Conservation (phyloP, 1,284 basidiomycete genomes). For the Sanghuangporus sanghuang region DNA sequence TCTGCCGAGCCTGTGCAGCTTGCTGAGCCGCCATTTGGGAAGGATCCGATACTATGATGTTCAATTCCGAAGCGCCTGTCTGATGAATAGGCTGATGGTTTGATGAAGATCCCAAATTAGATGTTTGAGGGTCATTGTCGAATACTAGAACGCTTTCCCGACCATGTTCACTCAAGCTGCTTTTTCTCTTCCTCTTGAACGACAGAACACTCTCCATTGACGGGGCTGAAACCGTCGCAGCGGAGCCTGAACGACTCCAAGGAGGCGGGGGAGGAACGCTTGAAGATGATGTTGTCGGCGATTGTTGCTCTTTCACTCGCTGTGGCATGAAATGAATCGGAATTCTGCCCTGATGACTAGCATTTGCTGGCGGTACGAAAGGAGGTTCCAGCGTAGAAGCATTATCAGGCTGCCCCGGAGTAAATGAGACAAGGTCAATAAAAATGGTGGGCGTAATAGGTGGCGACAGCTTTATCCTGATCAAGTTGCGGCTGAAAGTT, state of each 20-base stretch:
- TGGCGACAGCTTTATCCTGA: constrained; percentile 58
- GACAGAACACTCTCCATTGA: background rate
- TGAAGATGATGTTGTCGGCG: constrained; percentile 25
- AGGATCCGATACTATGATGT: constrained; percentile 12
- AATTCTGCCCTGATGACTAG: constrained; percentile 18
- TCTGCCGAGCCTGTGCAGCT: constrained; percentile 5
- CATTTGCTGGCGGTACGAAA: background rate
- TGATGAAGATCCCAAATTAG: background rate
- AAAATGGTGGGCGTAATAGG: constrained; percentile 66
- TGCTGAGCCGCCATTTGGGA: constrained; percentile 11
- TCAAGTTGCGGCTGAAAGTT: constrained; percentile 62
- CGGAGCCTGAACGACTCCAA: constrained; percentile 33
- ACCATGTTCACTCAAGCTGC: constrained; percentile 6
- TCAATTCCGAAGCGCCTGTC: background rate
- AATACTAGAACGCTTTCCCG: constrained; percentile 14
- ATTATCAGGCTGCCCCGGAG: constrained; percentile 41
- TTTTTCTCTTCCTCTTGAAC: constrained; percentile 15
- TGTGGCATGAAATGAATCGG: constrained; percentile 32
- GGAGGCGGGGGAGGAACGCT: constrained; percentile 57
- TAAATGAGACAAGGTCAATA: constrained; percentile 66
- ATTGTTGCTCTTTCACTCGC: constrained; percentile 27
- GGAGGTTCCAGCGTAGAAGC: background rate
- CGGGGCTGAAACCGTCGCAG: background rate
- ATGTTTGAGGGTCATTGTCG: constrained; percentile 2
- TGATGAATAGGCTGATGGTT: constrained; percentile 9